phyloP scores from a whole-genome alignment of 2,329 filamentous ascomycete genomes.

The Colletotrichum agaves region DNA sequence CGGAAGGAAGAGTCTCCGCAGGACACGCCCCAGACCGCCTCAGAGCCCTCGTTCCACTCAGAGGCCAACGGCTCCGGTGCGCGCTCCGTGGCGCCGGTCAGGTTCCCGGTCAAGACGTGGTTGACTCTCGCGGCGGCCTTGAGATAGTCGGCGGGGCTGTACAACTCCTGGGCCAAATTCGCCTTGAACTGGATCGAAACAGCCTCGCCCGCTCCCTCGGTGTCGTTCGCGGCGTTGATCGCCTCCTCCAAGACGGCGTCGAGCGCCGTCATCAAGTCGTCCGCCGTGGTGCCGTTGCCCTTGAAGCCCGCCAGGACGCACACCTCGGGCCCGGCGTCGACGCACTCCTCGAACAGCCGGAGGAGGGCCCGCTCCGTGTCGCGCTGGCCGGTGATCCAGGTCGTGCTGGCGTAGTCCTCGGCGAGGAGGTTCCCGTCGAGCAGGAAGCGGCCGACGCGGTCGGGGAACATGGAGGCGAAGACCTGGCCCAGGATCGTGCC shows the following conservation, averaged over 20 bases:
- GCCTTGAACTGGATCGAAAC: not conserved
- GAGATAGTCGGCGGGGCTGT: not conserved
- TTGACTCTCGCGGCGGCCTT: not conserved
- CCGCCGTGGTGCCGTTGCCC: not conserved
- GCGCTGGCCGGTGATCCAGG: not conserved
- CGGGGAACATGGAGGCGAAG: slow-evolving; percentile 53
- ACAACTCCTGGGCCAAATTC: not conserved
- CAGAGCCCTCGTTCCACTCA: not conserved
- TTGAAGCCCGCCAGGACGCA: slow-evolving; percentile 1
- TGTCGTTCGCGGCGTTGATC: not conserved
- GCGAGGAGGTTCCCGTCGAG: slow-evolving; percentile 42
- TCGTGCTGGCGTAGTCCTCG: slow-evolving; percentile 12
- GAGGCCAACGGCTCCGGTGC: not conserved
- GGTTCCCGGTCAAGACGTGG: not conserved
- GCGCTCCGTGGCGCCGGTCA: not conserved
- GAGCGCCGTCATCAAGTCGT: not conserved
- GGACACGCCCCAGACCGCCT: not conserved
- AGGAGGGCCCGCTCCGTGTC: slow-evolving; percentile 1
- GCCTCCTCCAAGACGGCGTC: not conserved
- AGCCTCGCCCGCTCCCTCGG: not conserved
- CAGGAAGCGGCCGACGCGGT: slow-evolving; percentile 43
- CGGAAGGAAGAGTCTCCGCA: slow-evolving; percentile 11
- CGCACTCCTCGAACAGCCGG: slow-evolving; percentile 8
- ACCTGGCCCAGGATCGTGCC: slow-evolving; percentile 52
- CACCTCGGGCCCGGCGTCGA: slow-evolving; percentile 2